phyloP scores from a whole-genome alignment of 768 basidiomycete genomes.

The Pulveroboletus ravenelii region DNA sequence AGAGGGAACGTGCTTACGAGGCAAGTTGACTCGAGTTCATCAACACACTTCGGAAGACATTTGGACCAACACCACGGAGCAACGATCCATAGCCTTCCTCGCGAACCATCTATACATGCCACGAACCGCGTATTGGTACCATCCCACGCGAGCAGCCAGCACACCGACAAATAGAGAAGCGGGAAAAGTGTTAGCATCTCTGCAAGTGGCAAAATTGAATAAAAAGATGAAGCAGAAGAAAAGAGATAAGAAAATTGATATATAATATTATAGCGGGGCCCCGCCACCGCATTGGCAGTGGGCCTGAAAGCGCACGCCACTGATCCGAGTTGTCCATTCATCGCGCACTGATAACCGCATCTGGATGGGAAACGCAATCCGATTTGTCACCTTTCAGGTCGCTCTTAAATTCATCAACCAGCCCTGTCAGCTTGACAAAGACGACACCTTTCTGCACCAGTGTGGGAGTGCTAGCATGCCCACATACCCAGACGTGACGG shows the following conservation, averaged over 20 bases:
- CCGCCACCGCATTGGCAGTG: neutral
- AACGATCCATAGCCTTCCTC: constrained; percentile 74
- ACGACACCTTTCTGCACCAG: too few species aligned
- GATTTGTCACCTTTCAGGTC: neutral
- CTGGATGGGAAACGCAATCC: neutral
- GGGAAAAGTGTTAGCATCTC: constrained; percentile 5
- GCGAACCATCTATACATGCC: constrained; percentile 61
- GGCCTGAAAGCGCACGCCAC: neutral
- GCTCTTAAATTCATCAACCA: neutral
- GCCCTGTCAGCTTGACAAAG: neutral
- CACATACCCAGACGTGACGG: neutral
- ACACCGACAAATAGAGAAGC: neutral
- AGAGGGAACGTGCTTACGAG: constrained; percentile 48
- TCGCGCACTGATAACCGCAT: neutral
- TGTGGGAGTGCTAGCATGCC: neutral
- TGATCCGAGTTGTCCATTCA: neutral
- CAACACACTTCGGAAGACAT: constrained; percentile 78
- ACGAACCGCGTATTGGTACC: neutral
- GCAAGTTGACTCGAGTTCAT: constrained; percentile 94
- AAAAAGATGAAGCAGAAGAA: neutral
- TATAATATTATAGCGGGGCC: neutral
- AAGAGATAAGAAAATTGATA: neutral
- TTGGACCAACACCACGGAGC: constrained; percentile 73
- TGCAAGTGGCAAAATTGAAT: neutral
- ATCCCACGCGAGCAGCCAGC: neutral